A percentile compares a stretch with the other conserved stretches of the same genome.
Conservation (phyloP, 345 rosid species). For the Erodium maritimum region DNA sequence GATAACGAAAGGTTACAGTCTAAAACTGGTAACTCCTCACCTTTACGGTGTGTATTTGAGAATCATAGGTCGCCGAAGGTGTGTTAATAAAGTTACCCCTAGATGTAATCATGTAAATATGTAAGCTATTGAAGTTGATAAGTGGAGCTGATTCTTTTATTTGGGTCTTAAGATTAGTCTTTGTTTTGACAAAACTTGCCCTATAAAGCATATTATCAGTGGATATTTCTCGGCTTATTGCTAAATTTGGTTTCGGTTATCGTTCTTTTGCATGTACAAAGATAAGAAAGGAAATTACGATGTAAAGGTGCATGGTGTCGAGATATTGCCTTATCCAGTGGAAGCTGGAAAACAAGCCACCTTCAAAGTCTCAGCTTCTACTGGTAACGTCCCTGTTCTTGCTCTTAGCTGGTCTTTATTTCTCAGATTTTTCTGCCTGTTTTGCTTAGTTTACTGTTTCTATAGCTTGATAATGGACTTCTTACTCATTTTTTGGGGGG, state of each 20-base stretch:
- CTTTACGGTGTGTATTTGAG: no score
- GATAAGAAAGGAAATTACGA: conserved; percentile 33
- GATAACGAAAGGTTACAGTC: no score
- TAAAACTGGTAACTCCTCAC: no score
- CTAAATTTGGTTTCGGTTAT: neutral
- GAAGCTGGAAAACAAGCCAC: conserved; percentile 37
- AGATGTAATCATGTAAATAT: no score
- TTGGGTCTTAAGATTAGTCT: neutral
- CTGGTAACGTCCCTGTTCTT: conserved; percentile 22
- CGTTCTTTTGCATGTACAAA: conserved; percentile 11
- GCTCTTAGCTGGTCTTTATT: neutral
- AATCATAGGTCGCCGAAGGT: no score
- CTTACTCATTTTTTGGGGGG: no score
- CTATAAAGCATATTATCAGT: neutral
- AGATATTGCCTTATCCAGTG: conserved; percentile 51
- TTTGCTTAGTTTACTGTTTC: neutral
- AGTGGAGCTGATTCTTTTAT: neutral
- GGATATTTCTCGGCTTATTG: neutral
- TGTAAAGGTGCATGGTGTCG: conserved; percentile 36
- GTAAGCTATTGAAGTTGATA: neutral
- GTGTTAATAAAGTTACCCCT: no score
- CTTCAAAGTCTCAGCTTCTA: conserved; percentile 44
- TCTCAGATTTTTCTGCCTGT: neutral
- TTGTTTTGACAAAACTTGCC: neutral
- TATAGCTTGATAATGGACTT: neutral